Evolutionary conservation across 1,284 basidiomycete species (phyloP), one percentile per base, ranked within the genome.

Genomic region (Fomitopsis schrenkii): DNA sequence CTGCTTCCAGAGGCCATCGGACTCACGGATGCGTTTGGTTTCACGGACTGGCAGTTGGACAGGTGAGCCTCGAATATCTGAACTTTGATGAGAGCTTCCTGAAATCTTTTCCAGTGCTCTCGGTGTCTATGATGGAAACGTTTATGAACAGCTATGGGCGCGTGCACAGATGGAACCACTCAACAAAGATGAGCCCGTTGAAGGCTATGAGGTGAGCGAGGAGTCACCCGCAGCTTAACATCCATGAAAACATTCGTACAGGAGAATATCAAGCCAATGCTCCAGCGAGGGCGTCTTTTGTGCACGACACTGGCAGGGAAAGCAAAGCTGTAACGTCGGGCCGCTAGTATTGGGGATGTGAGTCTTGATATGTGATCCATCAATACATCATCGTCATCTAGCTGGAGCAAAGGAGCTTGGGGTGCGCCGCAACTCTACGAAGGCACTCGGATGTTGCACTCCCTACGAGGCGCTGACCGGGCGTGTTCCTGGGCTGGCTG

Each of bases 1-100:
- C 68, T 94, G 9, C 71, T 92, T 2, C 87, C 88, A 0, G 82
- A 94, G 64, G 82, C 82, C 5, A 85, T 94, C 59, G 87, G 84
- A 0, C 74, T 94, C 41, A 85, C 82, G 15, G 91, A 94, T 69
- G 86, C 87, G 1, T 92, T 93, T 69, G 87, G 86, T 0, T 90
- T 90, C 70, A 80, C 83, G 0, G 90, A 94, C 68, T 93, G 88
- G 88, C 85, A 91, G 59, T 75, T 93, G 7, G 83, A 90, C 65
- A 88, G 86, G 83, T 86, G 54, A n/a, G 77, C 61, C 3, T 6
- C 1, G 3, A 15, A 19, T 52, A 2, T 40, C 14, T 1, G 46
- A 6, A 8, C 12, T 3, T 36, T 46, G 22, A 10, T 46, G 22
- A 10, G 26, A 33, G 30, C 45, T 30, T 7, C 19, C 8, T n/a